phyloP scores from a whole-genome alignment of 176 grass and related monocot species.

The Elymus sibiricus region DNA sequence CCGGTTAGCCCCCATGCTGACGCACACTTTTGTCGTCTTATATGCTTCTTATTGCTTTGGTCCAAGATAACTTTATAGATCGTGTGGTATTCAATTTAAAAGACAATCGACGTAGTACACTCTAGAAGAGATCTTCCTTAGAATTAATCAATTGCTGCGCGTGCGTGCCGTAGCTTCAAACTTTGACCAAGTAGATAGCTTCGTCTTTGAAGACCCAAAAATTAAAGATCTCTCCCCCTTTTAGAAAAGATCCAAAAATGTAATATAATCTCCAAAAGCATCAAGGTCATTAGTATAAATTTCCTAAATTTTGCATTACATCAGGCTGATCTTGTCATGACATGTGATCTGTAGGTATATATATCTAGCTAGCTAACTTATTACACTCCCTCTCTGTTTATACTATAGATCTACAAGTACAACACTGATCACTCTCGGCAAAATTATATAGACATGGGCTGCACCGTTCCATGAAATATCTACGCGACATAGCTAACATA shows the following conservation, averaged over 20 bases:
- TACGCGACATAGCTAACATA: too few relatives aligned
- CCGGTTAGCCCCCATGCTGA: not conserved
- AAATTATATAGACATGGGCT: too few relatives aligned
- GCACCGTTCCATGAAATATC: too few relatives aligned
- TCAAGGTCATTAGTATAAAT: not conserved
- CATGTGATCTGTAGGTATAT: conserved; percentile 1
- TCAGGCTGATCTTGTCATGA: conserved; percentile 16
- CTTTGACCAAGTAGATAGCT: conserved; percentile 32
- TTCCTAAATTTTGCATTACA: not conserved
- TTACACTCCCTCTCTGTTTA: too few relatives aligned
- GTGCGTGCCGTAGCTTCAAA: conserved; percentile 9
- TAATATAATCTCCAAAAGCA: conserved; percentile 3
- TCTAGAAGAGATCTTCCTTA: conserved; percentile 33
- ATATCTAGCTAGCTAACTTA: not conserved
- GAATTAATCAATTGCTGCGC: conserved; percentile 35
- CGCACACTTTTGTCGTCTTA: not conserved
- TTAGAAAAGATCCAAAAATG: not conserved
- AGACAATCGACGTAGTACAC: conserved; percentile 10
- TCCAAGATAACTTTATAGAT: conserved; percentile 35
- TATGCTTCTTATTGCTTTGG: conserved; percentile 20
- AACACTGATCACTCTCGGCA: too few relatives aligned
- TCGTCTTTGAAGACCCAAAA: not conserved
- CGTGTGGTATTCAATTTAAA: conserved; percentile 36
- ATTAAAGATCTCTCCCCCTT: not conserved
- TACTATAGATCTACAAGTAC: too few relatives aligned